Percentiles rank a stretch among this genome's conserved stretches.
Evolutionary conservation across 495 filamentous ascomycete genomes (phyloP).

Genomic region (Neurospora sp.): DNA sequence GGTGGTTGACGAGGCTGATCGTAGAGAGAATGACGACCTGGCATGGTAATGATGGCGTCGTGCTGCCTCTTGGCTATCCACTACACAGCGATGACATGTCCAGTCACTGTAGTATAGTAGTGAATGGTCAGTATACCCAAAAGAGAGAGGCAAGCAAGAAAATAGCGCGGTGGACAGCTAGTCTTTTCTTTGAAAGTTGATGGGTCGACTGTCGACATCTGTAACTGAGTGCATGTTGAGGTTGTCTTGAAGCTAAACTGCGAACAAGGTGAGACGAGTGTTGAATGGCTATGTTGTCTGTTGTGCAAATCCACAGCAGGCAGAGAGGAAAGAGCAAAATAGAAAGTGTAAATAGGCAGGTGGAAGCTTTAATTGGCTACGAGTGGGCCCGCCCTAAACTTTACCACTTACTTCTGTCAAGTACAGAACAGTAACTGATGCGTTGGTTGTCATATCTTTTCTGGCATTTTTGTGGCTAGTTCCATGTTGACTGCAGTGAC

Average conservation of each 20-base stretch:
- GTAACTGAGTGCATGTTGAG: background rate
- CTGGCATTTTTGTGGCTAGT: conserved; percentile 4
- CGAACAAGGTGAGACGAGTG: background rate
- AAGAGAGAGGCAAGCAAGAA: background rate
- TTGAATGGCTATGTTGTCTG: background rate
- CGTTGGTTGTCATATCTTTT: conserved; percentile 9
- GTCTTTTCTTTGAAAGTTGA: background rate
- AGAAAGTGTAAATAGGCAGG: background rate
- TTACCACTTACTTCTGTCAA: background rate
- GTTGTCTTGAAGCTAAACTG: background rate
- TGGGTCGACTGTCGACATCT: background rate
- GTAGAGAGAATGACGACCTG: background rate
- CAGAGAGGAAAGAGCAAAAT: background rate
- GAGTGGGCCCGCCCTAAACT: background rate
- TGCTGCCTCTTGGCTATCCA: background rate
- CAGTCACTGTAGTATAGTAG: background rate
- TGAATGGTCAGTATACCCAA: background rate
- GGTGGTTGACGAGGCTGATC: background rate
- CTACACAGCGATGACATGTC: background rate
- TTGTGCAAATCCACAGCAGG: background rate
- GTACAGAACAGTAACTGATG: conserved; percentile 1
- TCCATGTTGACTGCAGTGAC: background rate
- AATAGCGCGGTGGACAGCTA: background rate
- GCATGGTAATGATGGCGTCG: background rate
- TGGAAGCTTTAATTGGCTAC: background rate